These are phyloP conservation scores for Tulasnella sp. DNA, from an alignment of 768 basidiomycete species.

Conservation along the genomic window DNA sequence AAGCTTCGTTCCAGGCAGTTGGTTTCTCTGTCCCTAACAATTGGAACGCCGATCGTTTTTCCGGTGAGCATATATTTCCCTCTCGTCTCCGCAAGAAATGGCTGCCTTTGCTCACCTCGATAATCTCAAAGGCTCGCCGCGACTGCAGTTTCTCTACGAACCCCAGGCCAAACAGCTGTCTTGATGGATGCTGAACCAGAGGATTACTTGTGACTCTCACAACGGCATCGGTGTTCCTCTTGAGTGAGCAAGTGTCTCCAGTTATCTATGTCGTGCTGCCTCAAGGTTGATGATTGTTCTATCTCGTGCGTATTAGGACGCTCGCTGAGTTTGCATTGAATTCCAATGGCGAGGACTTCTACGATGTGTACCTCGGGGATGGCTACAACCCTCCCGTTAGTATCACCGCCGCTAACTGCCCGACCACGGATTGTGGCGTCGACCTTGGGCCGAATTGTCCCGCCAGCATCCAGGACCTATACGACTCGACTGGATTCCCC, in stretches of 20 bases:
- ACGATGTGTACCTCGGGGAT: slow-evolving; percentile 19
- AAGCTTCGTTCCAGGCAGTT: slow-evolving; percentile 1
- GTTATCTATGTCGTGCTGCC: background rate
- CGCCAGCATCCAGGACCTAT: background rate
- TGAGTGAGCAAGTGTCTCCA: background rate
- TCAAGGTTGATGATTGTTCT: background rate
- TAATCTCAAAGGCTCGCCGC: slow-evolving; percentile 9
- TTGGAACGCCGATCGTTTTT: slow-evolving; percentile 22
- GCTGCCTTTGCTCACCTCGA: background rate
- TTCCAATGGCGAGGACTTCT: slow-evolving; percentile 12
- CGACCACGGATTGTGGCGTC: background rate
- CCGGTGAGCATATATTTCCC: no score
- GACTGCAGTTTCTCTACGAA: slow-evolving; percentile 16
- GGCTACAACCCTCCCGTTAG: slow-evolving; percentile 17
- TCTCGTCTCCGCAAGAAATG: background rate
- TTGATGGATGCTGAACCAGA: slow-evolving; percentile 30
- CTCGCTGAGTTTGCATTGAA: slow-evolving; percentile 19
- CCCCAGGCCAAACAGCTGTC: slow-evolving; percentile 28
- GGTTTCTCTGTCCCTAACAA: slow-evolving; percentile 19
- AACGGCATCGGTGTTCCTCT: slow-evolving; percentile 29
- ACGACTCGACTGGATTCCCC: slow-evolving; percentile 2
- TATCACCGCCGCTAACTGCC: slow-evolving; percentile 13
- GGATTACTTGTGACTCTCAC: slow-evolving; percentile 28
- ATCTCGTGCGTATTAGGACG: background rate
- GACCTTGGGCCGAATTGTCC: slow-evolving; percentile 7